Base-by-base conservation (phyloP, 1,284 basidiomycete species). In the Cryptococcus sp. region DNA sequence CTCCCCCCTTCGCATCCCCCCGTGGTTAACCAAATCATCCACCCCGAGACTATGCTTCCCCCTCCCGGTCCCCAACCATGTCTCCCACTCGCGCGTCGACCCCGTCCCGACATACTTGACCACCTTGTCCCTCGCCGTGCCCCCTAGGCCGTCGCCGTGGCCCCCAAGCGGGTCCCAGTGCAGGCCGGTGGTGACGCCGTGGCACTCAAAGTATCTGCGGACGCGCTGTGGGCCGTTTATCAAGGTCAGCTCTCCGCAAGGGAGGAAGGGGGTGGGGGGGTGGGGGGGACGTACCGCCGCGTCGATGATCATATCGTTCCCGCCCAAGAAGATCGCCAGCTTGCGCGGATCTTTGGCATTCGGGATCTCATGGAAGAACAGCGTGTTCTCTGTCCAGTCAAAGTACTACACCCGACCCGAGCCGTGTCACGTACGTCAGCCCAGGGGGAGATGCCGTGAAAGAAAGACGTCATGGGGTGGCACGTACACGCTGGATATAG, bases 281-380 rank as follows among this genome's bases (percentile, higher is more conserved):
- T 58, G 12, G 18, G 4, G 15, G 21, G 15, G 8, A 56, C 61
- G 53, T 44, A 65, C 63, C 11, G 61, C 51, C 11, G 88, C 82
- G 67, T 88, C 83, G 46, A 94, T 77, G 64, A 96, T 89, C 23
- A 81, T 81, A 65, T 95, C 92, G 62, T 85, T 82, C 0, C 87
- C 89, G 21, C 89, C 89, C 15, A 95, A 79, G 63, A 93, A 81
- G 71, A 89, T 87, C 52, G 86, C 72, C 4, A 78, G 76, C 54
- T 68, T 68, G 11, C 57, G 54, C 65, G 15, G 83, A 80, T 76
- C 84, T 81, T 53, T 77, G 13, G 85, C 85, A 66, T 88, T 81
- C 0, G 90, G 90, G 44, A 94, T 91, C 65, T 94, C 88, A 73
- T 91, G 88, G 59, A 85, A 87, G 83, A 88, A 94, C 13, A 95